These are phyloP conservation scores for Saprolegnia diclina DNA, from an alignment of 352 stramenopile species.

Conservation along the genomic window DNA sequence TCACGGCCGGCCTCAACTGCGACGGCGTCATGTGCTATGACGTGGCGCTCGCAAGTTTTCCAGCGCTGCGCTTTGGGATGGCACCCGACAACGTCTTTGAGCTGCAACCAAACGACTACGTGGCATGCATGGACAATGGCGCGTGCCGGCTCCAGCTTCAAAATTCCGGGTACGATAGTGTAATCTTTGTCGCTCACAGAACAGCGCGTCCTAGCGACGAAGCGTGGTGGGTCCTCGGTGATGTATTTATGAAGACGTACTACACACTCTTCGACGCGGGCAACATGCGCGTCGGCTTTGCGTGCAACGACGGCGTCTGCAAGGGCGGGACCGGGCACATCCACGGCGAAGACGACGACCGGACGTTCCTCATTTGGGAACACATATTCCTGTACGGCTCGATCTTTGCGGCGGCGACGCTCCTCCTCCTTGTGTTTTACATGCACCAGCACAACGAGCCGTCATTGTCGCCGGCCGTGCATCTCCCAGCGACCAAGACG, in stretches of 20 bases:
- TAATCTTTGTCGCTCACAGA: background rate
- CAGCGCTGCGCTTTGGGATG: slow-evolving; percentile 71
- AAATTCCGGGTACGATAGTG: slow-evolving; percentile 28
- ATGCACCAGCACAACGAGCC: slow-evolving; percentile 70
- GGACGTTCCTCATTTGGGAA: slow-evolving; percentile 45
- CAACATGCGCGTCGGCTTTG: slow-evolving; percentile 83
- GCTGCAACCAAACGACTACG: slow-evolving; percentile 73
- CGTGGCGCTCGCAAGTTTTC: slow-evolving; percentile 50
- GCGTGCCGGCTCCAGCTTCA: slow-evolving; percentile 79
- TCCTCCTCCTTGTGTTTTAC: slow-evolving; percentile 78
- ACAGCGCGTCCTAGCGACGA: slow-evolving; percentile 31
- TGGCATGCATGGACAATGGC: slow-evolving; percentile 62
- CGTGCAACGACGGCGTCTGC: slow-evolving; percentile 74
- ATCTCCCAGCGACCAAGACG: slow-evolving; percentile 33
- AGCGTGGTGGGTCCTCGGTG: slow-evolving; percentile 85
- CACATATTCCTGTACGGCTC: slow-evolving; percentile 63
- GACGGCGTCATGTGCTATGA: slow-evolving; percentile 57
- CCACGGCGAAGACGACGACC: slow-evolving; percentile 35
- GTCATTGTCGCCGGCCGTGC: slow-evolving; percentile 27
- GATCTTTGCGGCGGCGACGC: slow-evolving; percentile 60
- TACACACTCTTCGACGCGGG: slow-evolving; percentile 88
- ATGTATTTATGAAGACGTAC: slow-evolving; percentile 89
- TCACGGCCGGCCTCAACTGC: slow-evolving; percentile 62
- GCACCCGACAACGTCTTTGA: slow-evolving; percentile 80
- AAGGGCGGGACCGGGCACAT: slow-evolving; percentile 63